Conservation (phyloP, 208 protist species). For the Acanthamoeba divionensis region DNA sequence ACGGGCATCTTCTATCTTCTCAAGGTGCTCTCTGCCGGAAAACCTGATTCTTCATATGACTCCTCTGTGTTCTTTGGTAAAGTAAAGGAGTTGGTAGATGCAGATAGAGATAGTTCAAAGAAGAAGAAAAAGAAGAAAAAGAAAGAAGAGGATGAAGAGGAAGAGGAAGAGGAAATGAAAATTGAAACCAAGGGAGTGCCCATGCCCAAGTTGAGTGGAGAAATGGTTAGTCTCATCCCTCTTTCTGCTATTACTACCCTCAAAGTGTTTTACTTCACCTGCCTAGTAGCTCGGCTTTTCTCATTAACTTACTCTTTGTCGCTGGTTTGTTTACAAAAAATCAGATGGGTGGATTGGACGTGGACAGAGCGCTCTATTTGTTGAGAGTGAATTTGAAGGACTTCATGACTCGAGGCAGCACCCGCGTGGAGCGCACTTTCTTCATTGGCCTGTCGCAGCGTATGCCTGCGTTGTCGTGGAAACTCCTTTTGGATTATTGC, state of each 20-base stretch:
- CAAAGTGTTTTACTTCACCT: too few relatives aligned
- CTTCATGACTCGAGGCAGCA: constrained; percentile 33
- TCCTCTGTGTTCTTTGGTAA: background rate
- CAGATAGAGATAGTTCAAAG: too few relatives aligned
- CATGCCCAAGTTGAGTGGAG: too few relatives aligned
- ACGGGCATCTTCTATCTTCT: constrained; percentile 35
- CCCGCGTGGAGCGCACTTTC: constrained; percentile 6
- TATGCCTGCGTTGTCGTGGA: constrained; percentile 20
- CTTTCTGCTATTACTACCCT: background rate
- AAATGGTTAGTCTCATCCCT: too few relatives aligned
- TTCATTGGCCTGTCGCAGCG: background rate
- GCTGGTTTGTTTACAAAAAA: background rate
- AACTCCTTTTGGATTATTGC: constrained; percentile 20
- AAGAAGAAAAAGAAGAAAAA: background rate
- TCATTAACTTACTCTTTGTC: background rate
- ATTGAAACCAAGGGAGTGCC: too few relatives aligned
- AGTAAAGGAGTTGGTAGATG: too few relatives aligned
- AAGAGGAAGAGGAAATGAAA: background rate
- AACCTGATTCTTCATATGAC: background rate
- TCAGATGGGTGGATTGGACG: constrained; percentile 12
- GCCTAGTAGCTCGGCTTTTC: too few relatives aligned
- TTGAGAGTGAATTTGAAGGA: background rate
- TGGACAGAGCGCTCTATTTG: background rate
- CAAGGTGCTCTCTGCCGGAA: constrained; percentile 23
- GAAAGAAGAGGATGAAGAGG: background rate